Evolutionary conservation across 1,284 basidiomycete species (phyloP).

Genomic region (Ceratobasidium sp.): DNA sequence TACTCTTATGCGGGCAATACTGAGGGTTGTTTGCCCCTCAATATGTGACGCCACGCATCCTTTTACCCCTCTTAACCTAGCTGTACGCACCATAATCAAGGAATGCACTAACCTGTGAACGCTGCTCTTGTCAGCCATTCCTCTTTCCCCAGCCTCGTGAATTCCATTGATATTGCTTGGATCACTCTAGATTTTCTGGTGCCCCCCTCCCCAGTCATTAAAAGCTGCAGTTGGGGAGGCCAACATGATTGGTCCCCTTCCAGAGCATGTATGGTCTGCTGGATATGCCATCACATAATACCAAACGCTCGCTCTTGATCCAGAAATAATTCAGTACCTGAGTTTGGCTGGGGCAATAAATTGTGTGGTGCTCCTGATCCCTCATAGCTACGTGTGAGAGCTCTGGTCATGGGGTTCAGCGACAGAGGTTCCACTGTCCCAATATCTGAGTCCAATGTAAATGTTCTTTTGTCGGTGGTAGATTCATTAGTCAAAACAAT

Average conservation of each 20-base stretch:
- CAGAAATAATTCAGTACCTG: background rate
- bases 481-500: background rate
- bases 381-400: background rate
- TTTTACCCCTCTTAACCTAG: background rate
- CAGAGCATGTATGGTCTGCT: background rate
- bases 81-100: background rate
- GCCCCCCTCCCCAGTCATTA: slow-evolving; percentile 55
- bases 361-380: background rate
- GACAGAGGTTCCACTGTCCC: background rate
- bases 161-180: slow-evolving; percentile 50
- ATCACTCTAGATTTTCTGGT: slow-evolving; percentile 57
- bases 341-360: background rate
- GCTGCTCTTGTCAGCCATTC: slow-evolving; percentile 51
- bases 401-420: background rate
- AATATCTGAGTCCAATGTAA: background rate
- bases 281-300: slow-evolving; percentile 15
- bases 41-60: slow-evolving; percentile 52
- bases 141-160: background rate
- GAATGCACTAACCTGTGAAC: slow-evolving; percentile 51
- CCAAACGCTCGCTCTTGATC: slow-evolving; percentile 31
- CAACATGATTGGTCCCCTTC: background rate
- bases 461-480: background rate
- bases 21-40: slow-evolving; percentile 53
- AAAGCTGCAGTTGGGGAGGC: slow-evolving; percentile 50
- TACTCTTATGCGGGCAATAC: background rate